Base-by-base conservation (phyloP, 169 alveolate species). In the Miamiensis avidus region DNA sequence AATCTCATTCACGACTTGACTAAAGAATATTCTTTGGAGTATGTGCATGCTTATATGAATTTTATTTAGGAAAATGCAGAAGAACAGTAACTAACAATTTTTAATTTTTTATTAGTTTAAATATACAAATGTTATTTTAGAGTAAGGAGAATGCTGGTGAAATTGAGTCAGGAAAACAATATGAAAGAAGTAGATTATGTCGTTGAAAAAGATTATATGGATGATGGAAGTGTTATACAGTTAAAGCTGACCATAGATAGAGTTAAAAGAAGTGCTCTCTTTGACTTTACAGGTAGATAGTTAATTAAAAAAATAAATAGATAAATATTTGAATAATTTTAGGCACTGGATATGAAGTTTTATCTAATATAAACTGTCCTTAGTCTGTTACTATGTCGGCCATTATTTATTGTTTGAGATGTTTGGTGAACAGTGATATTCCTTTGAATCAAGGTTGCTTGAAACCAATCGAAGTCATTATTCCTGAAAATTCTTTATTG, bases 381-480 rank as follows among this genome's bases (percentile, higher is more conserved):
- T 75, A 84, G 29, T 95, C 97, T 0, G 95, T 96, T 20, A 88
- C 96, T 11, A 79, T 76, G 74, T 93, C 97, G 25, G 98, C 98
- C n/a, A 88, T 96, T 29, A 93, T 96, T 69, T 96, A 96, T 91
- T 92, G 96, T 65, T 78, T 96, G 28, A 91, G 98, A 82, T 92
- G 96, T 75, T 78, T 96, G 65, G 97, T 96, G 25, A 91, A 91
- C 82, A 65, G 84, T 33, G 97, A 94, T 31, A 96, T 96, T 75
- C 98, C 98, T n/a, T 86, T 96, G 32, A 96, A 96, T 81, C 88
- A 93, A 87, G 98, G 98, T 0, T 95, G 97, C 81, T 82, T 96
- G 72, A 92, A 89, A 69, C 97, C 98, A 29, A 93, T 95, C n/a
- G 69, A 91, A 75, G 84, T 94, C 20, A 75, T 65, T 1, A 82